Evolutionary conservation across 345 rosid genomes (phyloP).

Genomic region (Dipteronia sinensis): DNA sequence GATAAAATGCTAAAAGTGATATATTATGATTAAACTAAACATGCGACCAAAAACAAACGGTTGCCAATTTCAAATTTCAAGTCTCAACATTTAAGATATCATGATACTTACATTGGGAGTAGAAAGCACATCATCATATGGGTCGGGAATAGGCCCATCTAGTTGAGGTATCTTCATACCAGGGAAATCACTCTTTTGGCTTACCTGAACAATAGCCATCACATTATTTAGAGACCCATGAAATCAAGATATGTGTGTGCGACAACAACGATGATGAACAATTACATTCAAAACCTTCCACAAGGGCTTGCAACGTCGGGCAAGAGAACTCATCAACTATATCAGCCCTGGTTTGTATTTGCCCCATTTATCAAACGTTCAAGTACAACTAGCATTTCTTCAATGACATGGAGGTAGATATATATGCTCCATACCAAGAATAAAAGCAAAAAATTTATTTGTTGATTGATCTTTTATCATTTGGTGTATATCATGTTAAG

Average conservation of each 20-base stretch:
- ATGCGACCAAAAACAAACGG: background rate
- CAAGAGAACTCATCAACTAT: background rate
- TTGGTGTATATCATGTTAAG: background rate
- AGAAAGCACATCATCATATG: slow-evolving; percentile 86
- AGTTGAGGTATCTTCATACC: slow-evolving; percentile 70
- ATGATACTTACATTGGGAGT: slow-evolving; percentile 84
- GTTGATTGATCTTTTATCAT: background rate
- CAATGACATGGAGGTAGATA: background rate
- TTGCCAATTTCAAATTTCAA: background rate
- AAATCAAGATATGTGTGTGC: background rate
- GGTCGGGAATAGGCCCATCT: slow-evolving; percentile 96
- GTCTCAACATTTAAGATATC: background rate
- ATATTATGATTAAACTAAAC: background rate
- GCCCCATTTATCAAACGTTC: background rate
- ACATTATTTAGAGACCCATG: background rate
- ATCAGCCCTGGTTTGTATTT: background rate
- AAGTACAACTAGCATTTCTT: background rate
- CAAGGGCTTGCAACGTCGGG: background rate
- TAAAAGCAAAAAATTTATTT: background rate
- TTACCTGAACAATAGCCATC: slow-evolving; percentile 37
- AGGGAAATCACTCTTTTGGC: slow-evolving; percentile 27
- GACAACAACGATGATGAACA: background rate
- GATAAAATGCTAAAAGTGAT: background rate
- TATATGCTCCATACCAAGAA: background rate
- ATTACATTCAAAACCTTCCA: background rate